A percentile compares a stretch with the other conserved stretches of the same genome.
Evolutionary conservation across 2,329 filamentous ascomycete genomes (phyloP).

Genomic region (Coniochaeta sp.): DNA sequence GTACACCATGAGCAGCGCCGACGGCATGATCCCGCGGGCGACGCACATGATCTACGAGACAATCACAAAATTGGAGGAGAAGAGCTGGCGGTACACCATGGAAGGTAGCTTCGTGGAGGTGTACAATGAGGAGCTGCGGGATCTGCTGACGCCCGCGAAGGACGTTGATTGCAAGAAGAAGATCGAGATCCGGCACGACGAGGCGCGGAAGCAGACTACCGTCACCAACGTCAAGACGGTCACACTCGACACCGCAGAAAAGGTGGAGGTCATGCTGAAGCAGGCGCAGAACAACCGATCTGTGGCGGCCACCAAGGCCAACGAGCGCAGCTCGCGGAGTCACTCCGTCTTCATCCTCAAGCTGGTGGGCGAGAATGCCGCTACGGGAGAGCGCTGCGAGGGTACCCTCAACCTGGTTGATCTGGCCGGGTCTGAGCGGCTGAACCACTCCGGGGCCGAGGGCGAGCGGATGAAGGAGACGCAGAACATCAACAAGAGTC

Average conservation of each 20-base stretch:
- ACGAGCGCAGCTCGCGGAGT: conserved; percentile 87
- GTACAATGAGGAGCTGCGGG: conserved; percentile 95
- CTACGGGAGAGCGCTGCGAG: conserved; percentile 78
- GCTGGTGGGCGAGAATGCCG: conserved; percentile 58
- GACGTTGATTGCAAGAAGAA: conserved; percentile 72
- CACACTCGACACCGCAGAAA: conserved; percentile 67
- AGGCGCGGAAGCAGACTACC: conserved; percentile 70
- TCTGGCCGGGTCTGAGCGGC: conserved; percentile 83
- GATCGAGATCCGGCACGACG: conserved; percentile 84
- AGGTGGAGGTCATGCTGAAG: conserved; percentile 72
- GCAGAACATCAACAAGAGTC: conserved; percentile 92
- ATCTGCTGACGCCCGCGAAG: conserved; percentile 60
- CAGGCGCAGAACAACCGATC: conserved; percentile 81
- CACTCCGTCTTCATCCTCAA: conserved; percentile 97
- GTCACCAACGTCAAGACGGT: conserved; percentile 77
- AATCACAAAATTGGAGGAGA: conserved; percentile 73
- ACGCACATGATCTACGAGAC: conserved; percentile 92
- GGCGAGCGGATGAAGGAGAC: conserved; percentile 89
- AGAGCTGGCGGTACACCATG: conserved; percentile 92
- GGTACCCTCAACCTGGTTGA: conserved; percentile 95
- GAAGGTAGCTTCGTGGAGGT: conserved; percentile 95
- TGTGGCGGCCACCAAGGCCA: conserved; percentile 94
- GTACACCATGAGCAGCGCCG: conserved; percentile 82
- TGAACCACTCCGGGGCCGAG: conserved; percentile 80
- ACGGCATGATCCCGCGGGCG: conserved; percentile 93